Conservation (phyloP, 2,329 filamentous ascomycete species). For the Pseudonectria foliicola region DNA sequence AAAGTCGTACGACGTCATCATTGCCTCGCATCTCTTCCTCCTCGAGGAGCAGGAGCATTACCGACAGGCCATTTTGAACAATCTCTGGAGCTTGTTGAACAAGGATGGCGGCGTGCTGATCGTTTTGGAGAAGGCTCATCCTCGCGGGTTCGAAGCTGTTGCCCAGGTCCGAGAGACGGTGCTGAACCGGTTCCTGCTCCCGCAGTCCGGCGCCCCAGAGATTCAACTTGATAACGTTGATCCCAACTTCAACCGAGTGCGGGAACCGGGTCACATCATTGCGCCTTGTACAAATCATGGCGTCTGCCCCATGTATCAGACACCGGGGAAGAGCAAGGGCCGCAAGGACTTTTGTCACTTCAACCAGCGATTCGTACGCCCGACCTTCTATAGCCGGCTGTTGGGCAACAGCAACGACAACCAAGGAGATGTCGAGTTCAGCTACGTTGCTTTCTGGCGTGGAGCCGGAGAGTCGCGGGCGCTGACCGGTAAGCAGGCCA, state of each 20-base stretch:
- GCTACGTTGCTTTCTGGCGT: conserved; percentile 78
- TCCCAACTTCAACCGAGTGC: conserved; percentile 33
- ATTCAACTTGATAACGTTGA: conserved; percentile 32
- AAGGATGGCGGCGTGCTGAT: conserved; percentile 81
- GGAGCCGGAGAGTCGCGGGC: conserved; percentile 42
- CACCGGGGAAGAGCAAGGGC: conserved; percentile 60
- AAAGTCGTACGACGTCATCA: conserved; percentile 83
- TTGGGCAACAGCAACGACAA: conserved; percentile 64
- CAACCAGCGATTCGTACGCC: conserved; percentile 78
- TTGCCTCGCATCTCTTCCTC: conserved; percentile 80
- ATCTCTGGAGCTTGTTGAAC: conserved; percentile 81
- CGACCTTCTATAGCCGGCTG: conserved; percentile 71
- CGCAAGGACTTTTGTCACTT: conserved; percentile 91
- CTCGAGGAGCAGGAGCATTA: conserved; percentile 67
- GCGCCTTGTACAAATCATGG: conserved; percentile 84
- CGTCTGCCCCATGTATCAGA: conserved; percentile 80
- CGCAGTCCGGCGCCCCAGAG: conserved; percentile 31
- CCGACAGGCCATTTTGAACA: conserved; percentile 73
- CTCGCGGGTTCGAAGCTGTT: conserved; percentile 86
- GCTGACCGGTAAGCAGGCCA: conserved; percentile 47
- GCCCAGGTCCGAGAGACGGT: conserved; percentile 76
- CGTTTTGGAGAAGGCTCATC: conserved; percentile 83
- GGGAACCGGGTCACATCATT: conserved; percentile 57
- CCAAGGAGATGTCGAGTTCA: conserved; percentile 86
- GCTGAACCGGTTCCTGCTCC: conserved; percentile 64